phyloP scores from a whole-genome alignment of 75 land plant genomes.

The Cryptomeria japonica region DNA sequence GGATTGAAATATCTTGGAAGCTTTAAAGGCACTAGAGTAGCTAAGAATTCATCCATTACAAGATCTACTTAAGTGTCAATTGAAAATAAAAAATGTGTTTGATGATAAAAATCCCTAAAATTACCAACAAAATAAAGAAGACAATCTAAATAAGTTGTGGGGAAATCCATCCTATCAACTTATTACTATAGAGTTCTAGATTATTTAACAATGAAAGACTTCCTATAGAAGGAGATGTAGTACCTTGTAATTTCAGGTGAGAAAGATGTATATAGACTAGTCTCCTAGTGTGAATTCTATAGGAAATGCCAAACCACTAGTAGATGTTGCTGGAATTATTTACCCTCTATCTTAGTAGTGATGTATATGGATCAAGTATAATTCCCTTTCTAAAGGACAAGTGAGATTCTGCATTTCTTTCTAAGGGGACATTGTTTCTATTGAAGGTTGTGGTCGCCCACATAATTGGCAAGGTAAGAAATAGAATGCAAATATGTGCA shows the following conservation, averaged over 20 bases:
- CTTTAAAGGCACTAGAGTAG: no score
- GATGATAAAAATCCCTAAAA: no score
- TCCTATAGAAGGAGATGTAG: conserved; percentile 8
- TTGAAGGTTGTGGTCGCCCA: no score
- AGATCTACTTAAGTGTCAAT: no score
- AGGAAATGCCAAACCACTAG: conserved; percentile 46
- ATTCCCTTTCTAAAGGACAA: neutral
- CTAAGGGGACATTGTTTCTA: no score
- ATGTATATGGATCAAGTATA: conserved; percentile 20
- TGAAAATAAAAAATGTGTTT: no score
- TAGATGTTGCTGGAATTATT: conserved; percentile 29
- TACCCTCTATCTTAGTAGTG: conserved; percentile 31
- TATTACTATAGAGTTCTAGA: conserved; percentile 22
- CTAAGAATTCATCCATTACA: no score
- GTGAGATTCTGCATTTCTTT: neutral
- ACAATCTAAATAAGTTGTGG: no score
- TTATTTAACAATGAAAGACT: conserved; percentile 15
- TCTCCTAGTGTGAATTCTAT: conserved; percentile 2
- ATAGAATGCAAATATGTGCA: no score
- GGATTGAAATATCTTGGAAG: no score
- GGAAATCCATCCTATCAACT: conserved; percentile 20
- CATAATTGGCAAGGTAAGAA: no score
- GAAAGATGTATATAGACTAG: neutral
- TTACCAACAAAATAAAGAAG: no score
- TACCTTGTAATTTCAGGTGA: conserved; percentile 7